These are phyloP conservation scores for Hirschfeldia incana DNA, from an alignment of 345 rosid genomes.

Conservation along the genomic window DNA sequence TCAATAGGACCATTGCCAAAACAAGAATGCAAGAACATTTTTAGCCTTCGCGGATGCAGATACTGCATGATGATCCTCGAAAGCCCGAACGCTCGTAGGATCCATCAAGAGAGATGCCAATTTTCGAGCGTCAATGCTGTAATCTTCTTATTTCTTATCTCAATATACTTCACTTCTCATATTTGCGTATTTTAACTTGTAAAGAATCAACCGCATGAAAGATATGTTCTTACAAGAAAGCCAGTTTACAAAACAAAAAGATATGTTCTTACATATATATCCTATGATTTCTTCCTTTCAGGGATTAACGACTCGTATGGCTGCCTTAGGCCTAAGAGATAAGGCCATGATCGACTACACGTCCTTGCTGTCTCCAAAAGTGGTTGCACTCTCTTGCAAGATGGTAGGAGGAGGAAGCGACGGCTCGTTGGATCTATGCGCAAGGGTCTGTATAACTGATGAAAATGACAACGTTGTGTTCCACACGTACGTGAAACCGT, in stretches of 20 bases:
- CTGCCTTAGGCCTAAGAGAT: slow-evolving; percentile 68
- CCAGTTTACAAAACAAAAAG: background rate
- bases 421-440: slow-evolving; percentile 78
- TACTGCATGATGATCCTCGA: slow-evolving; percentile 71
- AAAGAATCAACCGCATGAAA: background rate
- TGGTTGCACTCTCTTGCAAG: slow-evolving; percentile 83
- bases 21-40: slow-evolving; percentile 80
- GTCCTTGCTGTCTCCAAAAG: slow-evolving; percentile 48
- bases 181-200: background rate
- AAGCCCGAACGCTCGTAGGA: slow-evolving; percentile 56
- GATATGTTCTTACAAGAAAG: background rate
- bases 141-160: background rate
- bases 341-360: slow-evolving; percentile 50
- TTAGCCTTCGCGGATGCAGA: slow-evolving; percentile 71
- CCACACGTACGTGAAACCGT: slow-evolving; percentile 77
- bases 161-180: background rate
- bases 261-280: background rate
- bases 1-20: slow-evolving; percentile 79
- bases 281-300: slow-evolving; percentile 13
- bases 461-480: slow-evolving; percentile 72
- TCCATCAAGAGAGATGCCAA: slow-evolving; percentile 83
- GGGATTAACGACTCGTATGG: slow-evolving; percentile 60
- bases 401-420: slow-evolving; percentile 96
- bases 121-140: slow-evolving; percentile 45
- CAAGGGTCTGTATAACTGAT: slow-evolving; percentile 76